Conservation (phyloP, 2,329 filamentous ascomycete species). For the Mycogone perniciosa region DNA sequence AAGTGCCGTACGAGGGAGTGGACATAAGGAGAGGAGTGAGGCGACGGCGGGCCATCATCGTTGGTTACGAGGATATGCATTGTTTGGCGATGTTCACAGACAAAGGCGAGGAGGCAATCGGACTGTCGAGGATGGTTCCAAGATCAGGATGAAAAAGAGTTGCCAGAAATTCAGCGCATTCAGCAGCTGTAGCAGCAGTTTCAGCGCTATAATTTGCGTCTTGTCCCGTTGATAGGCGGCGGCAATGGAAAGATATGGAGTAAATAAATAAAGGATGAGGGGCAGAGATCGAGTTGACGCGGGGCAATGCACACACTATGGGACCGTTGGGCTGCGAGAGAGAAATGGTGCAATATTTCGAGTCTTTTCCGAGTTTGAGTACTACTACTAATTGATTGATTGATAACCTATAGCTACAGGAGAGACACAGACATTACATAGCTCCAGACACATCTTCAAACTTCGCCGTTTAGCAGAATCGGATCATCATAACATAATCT, state of each 20-base stretch:
- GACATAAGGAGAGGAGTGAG: slow-evolving; percentile 73
- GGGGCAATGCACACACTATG: slow-evolving; percentile 7
- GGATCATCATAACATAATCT: slow-evolving; percentile 11
- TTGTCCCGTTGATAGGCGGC: too few species aligned
- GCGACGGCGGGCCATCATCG: slow-evolving; percentile 75
- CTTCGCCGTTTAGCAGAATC: slow-evolving; percentile 1
- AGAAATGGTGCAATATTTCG: too few species aligned
- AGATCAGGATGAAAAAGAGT: not conserved
- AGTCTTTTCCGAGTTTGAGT: too few species aligned
- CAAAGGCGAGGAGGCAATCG: not conserved
- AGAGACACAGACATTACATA: slow-evolving; percentile 6
- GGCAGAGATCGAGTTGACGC: slow-evolving; percentile 6
- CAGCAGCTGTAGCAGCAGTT: too few species aligned
- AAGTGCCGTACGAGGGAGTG: slow-evolving; percentile 67
- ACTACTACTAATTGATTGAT: not conserved
- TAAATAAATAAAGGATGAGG: not conserved
- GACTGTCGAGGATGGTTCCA: not conserved
- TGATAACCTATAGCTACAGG: slow-evolving; percentile 4
- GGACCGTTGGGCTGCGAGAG: not conserved
- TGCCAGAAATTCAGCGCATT: not conserved
- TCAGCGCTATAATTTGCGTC: too few species aligned
- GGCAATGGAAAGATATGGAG: not conserved
- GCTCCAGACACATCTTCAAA: too few species aligned
- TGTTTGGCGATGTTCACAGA: slow-evolving; percentile 14
- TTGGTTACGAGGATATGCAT: slow-evolving; percentile 66